Evolutionary conservation across 2,329 filamentous ascomycete genomes (phyloP), one percentile per base, ranked within the genome.

Genomic region (Stenocarpella maydis): DNA sequence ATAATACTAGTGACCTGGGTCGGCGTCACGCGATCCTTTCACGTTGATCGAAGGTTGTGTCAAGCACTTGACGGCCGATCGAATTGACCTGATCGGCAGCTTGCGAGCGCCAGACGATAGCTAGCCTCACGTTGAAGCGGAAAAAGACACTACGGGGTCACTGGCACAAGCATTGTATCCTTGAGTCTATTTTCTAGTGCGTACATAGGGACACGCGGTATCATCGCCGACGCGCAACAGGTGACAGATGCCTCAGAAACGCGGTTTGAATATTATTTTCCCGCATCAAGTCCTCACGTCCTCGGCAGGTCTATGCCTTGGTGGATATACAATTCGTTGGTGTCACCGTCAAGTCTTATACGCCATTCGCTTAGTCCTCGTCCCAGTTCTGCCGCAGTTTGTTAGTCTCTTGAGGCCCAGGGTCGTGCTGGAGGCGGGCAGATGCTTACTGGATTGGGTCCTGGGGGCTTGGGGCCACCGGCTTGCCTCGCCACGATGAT

Each of bases 401-500:
- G 76, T 84, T 75, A 81, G 79, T 68, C 28, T 67, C n/a, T 34
- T 45, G 19, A 21, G 15, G 21, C 61, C 49, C 2, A 24, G 26
- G 2, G 28, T 28, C 63, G 47, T 10, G 37, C 10, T 45, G 31
- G 37, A 45, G 15, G 7, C 6, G 26, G 39, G n/a, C 2, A 4
- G 19, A 9, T 52, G 81, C 85, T 77, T 78, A 87, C 85, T 54
- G 95, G 92, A 83, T 98, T 98, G 74, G 94, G 96, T 55, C 92
- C 95, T 37, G 96, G 96, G 68, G 95, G 95, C 87, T 99, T 99
- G 26, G 97, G 96, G 45, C 96, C 96, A 78, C 96, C 96, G 58
- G 97, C 96, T 84, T 98, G 96, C 83, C 95, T 90, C 72, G 97
- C 95, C 69, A 99, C 96, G 79, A 99, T 99, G 78, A 99, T 99